phyloP scores from a whole-genome alignment of 148 eudicot species.

The Talinum fruticosum region DNA sequence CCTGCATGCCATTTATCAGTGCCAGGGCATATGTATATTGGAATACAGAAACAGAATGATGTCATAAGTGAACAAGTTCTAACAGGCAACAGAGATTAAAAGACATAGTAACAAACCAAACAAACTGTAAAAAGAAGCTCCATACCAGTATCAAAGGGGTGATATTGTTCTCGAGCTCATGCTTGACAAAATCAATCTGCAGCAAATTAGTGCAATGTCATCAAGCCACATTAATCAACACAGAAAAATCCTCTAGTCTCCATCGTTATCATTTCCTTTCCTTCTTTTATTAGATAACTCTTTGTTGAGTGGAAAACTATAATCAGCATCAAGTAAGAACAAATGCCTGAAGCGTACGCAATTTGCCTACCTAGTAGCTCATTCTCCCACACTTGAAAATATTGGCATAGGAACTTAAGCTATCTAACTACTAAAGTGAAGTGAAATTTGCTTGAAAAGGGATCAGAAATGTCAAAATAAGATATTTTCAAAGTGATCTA shows the following conservation, averaged over 20 bases:
- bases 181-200: slow-evolving; percentile 65
- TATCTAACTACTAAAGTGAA: not conserved
- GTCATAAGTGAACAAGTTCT: not conserved
- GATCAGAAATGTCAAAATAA: not conserved
- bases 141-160: slow-evolving; percentile 72
- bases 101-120: not conserved
- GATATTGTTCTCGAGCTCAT: slow-evolving; percentile 48
- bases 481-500: not conserved
- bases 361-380: not conserved
- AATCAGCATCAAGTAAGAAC: not conserved
- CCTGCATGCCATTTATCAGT: not conserved
- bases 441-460: not conserved
- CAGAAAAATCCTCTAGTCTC: not conserved
- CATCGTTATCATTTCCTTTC: not conserved
- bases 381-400: not conserved
- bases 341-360: not conserved
- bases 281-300: not conserved
- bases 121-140: not conserved
- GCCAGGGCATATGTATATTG: not conserved
- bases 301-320: too few species aligned
- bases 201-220: slow-evolving; percentile 18
- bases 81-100: not conserved
- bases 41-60: slow-evolving; percentile 2
- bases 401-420: not conserved
- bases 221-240: not conserved